phyloP scores from a whole-genome alignment of 306 rosid genomes.

The Gastrolobium villosum region DNA sequence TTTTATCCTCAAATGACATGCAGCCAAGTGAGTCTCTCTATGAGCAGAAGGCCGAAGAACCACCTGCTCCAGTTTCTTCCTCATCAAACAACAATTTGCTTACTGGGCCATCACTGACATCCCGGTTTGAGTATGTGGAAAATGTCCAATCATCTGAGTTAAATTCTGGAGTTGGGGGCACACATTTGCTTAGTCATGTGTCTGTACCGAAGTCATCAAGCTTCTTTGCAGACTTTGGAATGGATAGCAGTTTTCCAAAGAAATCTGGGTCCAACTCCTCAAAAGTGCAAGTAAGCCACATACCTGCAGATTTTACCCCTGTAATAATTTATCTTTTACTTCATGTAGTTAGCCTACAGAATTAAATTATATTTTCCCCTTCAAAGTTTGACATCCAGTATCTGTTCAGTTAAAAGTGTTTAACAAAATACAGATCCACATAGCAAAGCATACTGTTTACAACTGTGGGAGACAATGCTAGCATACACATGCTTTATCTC shows the following conservation, averaged over 20 bases:
- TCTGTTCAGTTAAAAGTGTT: not conserved
- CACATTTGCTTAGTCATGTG: slow-evolving; percentile 68
- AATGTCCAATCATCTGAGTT: slow-evolving; percentile 74
- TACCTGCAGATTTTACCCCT: not conserved
- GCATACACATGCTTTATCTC: not conserved
- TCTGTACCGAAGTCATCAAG: slow-evolving; percentile 87
- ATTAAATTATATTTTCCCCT: not conserved
- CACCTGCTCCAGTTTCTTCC: slow-evolving; percentile 66
- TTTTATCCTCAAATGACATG: slow-evolving; percentile 48
- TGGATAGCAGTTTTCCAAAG: slow-evolving; percentile 74
- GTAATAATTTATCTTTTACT: slow-evolving; percentile 17
- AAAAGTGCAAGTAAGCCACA: slow-evolving; percentile 72
- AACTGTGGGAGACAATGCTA: not conserved
- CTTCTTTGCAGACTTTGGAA: slow-evolving; percentile 91
- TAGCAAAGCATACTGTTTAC: not conserved
- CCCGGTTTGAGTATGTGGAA: slow-evolving; percentile 96
- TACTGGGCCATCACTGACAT: slow-evolving; percentile 64
- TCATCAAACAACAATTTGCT: slow-evolving; percentile 57
- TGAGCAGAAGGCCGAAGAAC: slow-evolving; percentile 95
- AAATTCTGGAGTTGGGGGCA: slow-evolving; percentile 64
- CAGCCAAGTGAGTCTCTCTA: slow-evolving; percentile 90
- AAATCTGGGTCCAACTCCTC: slow-evolving; percentile 68
- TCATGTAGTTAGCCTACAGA: not conserved
- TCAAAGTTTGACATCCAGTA: not conserved
- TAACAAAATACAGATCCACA: not conserved